phyloP scores from a whole-genome alignment of 257 asterid genomes.

The Eustoma russellianum region DNA sequence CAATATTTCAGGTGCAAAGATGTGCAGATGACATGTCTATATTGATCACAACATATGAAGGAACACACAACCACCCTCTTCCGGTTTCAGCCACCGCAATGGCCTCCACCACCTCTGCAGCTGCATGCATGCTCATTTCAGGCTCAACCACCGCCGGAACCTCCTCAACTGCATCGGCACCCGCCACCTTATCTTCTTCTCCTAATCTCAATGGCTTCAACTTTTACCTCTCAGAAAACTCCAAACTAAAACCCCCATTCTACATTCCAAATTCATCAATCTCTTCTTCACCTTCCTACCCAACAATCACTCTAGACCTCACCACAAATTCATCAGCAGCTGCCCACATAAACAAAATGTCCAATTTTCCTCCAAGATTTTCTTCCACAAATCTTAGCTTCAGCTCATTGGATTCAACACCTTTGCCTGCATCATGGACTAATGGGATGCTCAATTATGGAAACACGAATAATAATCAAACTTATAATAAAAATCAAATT shows the following conservation, averaged over 20 bases:
- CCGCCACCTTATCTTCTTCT: slow-evolving; percentile 10
- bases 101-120: slow-evolving; percentile 97
- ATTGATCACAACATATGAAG: slow-evolving; percentile 82
- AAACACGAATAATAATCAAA: slow-evolving; percentile 12
- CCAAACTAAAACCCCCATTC: slow-evolving; percentile 51
- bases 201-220: slow-evolving; percentile 43
- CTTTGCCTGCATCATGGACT: slow-evolving; percentile 60
- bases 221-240: slow-evolving; percentile 47
- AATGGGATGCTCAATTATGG: slow-evolving; percentile 39
- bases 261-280: slow-evolving; percentile 65
- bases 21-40: slow-evolving; percentile 76
- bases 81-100: slow-evolving; percentile 78
- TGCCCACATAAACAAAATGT: slow-evolving; percentile 22
- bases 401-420: slow-evolving; percentile 48
- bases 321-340: slow-evolving; percentile 47
- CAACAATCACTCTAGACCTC: slow-evolving; percentile 84
- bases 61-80: slow-evolving; percentile 86
- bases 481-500: slow-evolving; percentile 33
- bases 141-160: slow-evolving; percentile 59
- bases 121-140: slow-evolving; percentile 70
- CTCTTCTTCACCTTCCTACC: slow-evolving; percentile 47
- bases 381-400: slow-evolving; percentile 68
- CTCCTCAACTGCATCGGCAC: slow-evolving; percentile 16
- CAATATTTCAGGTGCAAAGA: slow-evolving; percentile 61
- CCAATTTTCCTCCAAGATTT: slow-evolving; percentile 34